Evolutionary conservation across 1,284 basidiomycete genomes (phyloP).

Genomic region (Ustilago shanxiensis): DNA sequence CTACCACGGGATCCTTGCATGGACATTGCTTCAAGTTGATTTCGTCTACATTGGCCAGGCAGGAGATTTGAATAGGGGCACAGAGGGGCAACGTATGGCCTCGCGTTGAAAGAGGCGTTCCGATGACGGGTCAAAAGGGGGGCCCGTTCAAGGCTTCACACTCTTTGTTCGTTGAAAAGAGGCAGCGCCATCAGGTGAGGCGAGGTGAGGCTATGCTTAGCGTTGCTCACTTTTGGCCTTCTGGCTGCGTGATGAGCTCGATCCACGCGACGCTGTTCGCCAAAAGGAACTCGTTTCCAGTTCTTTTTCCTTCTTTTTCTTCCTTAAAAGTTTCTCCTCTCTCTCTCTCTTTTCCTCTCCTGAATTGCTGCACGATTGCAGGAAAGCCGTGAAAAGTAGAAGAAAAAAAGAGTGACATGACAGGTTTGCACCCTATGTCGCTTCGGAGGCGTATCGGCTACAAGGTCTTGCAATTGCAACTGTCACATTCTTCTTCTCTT

Average conservation of each 20-base stretch:
- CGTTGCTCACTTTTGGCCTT: constrained; percentile 4
- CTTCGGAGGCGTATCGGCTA: constrained; percentile 7
- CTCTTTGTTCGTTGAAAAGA: neutral
- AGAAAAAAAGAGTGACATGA: constrained; percentile 5
- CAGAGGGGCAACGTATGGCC: neutral
- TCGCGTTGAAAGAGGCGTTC: neutral
- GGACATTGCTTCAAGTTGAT: too few relatives aligned
- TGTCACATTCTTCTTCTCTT: neutral
- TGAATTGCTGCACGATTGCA: neutral
- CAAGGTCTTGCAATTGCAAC: constrained; percentile 8
- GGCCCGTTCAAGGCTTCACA: neutral
- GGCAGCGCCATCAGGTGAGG: neutral
- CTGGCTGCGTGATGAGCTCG: constrained; percentile 6
- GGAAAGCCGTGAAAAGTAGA: neutral
- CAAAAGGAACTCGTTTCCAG: neutral
- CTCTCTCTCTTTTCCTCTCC: neutral
- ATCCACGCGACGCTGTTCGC: constrained; percentile 3
- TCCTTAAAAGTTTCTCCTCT: neutral
- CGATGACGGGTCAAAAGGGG: neutral
- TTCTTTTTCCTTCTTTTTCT: neutral
- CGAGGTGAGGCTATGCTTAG: neutral
- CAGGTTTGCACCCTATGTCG: neutral
- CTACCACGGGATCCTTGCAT: too few relatives aligned
- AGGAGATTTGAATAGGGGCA: neutral
- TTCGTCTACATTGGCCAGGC: too few relatives aligned